Evolutionary conservation across 2,329 filamentous ascomycete genomes (phyloP), one percentile per base, ranked within the genome.

Genomic region (Rutstroemia sydowiana): DNA sequence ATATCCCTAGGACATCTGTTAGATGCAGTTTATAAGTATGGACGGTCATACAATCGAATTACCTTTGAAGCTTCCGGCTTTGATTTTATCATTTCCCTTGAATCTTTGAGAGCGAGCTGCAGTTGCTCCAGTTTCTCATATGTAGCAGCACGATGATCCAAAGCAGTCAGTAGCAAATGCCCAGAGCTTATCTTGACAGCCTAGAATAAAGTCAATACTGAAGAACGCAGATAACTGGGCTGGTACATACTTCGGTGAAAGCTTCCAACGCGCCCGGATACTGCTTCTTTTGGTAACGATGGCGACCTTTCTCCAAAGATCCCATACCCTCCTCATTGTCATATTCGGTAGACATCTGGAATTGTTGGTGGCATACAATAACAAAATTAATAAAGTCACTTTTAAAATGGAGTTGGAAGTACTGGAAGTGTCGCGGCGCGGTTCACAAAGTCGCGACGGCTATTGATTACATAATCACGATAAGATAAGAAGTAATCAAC

Each of bases 121-220:
- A 64, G 48, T 23, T 62, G 43, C 14, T 58, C 51, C 20, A 67
- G 48, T 50, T 66, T 67, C 54, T 67, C 65, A 49, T 62, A 63
- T 30, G 64, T 57, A n/a, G 65, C 65, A 18, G 65, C 64, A 45
- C 66, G 60, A 59, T 63, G 60, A 51, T 68, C 65, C 23, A 67
- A 50, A n/a, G 65, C 62, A 43, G 56, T 64, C 10, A 66, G 45
- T 3, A 63, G 51, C 14, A 64, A 40, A 55, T 63, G 48, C 10
- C 54, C 57, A 13, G 58, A 59, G 41, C 57, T 64, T 1, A 51
- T 52, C 31, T 57, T 48, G 16, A 65, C 53, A 32, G 61, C 63
- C 63, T 67, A 21, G 21, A 41, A 7, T 13, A 18, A 41, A 13
- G 40, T 57, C 23, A 59, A 37, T 42, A 36, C 11, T 16, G 8